Percentiles rank a stretch among this genome's conserved stretches.
Conservation (phyloP, 768 basidiomycete genomes). For the Hemileccinum impolitum region DNA sequence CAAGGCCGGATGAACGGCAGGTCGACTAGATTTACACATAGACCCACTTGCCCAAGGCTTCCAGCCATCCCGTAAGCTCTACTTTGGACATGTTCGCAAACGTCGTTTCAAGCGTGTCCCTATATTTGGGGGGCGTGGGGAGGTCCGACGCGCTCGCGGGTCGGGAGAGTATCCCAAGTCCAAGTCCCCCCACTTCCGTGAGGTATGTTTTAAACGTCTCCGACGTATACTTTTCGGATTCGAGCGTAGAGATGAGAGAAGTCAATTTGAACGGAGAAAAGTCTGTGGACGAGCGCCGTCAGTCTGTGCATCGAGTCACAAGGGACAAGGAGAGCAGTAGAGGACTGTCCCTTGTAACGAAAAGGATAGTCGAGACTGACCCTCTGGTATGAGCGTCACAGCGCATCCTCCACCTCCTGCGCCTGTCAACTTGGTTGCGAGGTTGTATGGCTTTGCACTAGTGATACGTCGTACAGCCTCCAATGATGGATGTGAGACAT, state of each 20-base stretch:
- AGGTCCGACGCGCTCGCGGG: constrained; percentile 25
- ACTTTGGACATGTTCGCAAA: constrained; percentile 27
- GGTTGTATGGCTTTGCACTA: constrained; percentile 52
- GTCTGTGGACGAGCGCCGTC: constrained; percentile 42
- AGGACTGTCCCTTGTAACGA: too few relatives aligned
- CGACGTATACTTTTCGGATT: constrained; percentile 31
- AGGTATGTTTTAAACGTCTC: constrained; percentile 54
- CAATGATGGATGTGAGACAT: constrained; percentile 86
- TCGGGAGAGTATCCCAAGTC: constrained; percentile 80
- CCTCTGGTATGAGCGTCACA: constrained; percentile 91
- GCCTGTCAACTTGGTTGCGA: constrained; percentile 94
- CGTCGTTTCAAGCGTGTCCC: constrained; percentile 14
- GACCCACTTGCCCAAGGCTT: constrained; percentile 36
- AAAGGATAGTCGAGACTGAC: constrained; percentile 41
- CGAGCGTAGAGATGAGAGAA: constrained; percentile 57
- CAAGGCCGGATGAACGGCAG: too few relatives aligned
- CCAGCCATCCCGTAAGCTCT: constrained; percentile 37
- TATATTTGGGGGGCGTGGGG: constrained; percentile 25
- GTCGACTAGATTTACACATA: constrained; percentile 29
- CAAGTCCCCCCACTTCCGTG: constrained; percentile 91
- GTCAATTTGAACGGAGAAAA: constrained; percentile 59
- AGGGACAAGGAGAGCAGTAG: too few relatives aligned
- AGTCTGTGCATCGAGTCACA: too few relatives aligned
- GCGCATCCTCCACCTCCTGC: constrained; percentile 99
- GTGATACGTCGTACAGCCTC: constrained; percentile 81